phyloP scores from a whole-genome alignment of 2,329 filamentous ascomycete species.

The Mycosphaerelloides madeirae region DNA sequence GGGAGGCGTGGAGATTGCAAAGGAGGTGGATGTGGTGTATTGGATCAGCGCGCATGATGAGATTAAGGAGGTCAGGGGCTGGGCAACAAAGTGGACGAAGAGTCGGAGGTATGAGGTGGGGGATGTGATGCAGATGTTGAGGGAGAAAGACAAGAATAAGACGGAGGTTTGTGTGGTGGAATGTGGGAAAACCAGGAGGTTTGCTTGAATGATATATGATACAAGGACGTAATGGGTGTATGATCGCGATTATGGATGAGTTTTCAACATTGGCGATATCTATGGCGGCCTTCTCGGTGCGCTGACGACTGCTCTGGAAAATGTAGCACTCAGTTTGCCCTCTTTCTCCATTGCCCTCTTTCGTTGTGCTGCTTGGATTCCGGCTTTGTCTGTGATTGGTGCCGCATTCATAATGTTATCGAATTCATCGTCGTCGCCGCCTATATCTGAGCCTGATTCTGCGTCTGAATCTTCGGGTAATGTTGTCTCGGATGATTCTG shows the following conservation, averaged over 20 bases:
- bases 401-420: slow-evolving; percentile 91
- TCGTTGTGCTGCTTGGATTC: slow-evolving; percentile 60
- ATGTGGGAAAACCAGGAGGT: slow-evolving; percentile 3
- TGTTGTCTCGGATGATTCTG: slow-evolving; percentile 40
- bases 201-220: slow-evolving; percentile 4
- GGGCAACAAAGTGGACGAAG: slow-evolving; percentile 49
- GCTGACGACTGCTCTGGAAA: slow-evolving; percentile 45
- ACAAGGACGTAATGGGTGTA: no score
- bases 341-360: slow-evolving; percentile 47
- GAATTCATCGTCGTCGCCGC: slow-evolving; percentile 64
- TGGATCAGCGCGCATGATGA: slow-evolving; percentile 62
- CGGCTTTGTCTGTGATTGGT: slow-evolving; percentile 79
- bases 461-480: slow-evolving; percentile 55
- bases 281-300: slow-evolving; percentile 42
- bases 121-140: slow-evolving; percentile 42
- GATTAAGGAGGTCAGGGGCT: slow-evolving; percentile 52
- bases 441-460: slow-evolving; percentile 67
- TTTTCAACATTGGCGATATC: neutral
- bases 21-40: slow-evolving; percentile 48
- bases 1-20: slow-evolving; percentile 54
- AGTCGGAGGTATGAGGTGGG: slow-evolving; percentile 43
- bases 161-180: slow-evolving; percentile 8
- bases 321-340: slow-evolving; percentile 41
- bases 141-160: slow-evolving; percentile 17
- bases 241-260: no score